Evolutionary conservation across 2,329 filamentous ascomycete species (phyloP).

Genomic region (Juglanconis sp.): DNA sequence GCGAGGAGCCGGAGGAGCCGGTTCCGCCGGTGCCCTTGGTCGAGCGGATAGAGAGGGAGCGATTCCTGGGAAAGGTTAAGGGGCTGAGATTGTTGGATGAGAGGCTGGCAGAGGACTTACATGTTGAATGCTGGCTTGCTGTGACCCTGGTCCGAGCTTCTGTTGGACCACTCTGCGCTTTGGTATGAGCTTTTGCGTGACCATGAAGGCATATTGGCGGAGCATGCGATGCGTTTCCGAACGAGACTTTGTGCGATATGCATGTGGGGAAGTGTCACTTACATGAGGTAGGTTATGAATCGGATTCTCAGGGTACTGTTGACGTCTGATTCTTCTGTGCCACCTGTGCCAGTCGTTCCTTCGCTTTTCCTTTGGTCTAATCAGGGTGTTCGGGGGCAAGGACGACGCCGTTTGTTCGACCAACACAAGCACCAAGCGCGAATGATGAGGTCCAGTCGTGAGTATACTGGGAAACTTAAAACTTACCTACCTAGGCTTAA

Average conservation of each 20-base stretch:
- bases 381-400: neutral
- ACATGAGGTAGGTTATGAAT: constrained; percentile 12
- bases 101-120: neutral
- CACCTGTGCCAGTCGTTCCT: too few species aligned
- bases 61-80: constrained; percentile 52
- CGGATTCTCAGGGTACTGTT: too few species aligned
- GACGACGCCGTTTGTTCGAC: neutral
- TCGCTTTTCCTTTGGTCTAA: neutral
- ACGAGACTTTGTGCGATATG: neutral
- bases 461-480: too few species aligned
- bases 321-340: neutral
- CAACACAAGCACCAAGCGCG: too few species aligned
- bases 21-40: constrained; percentile 47
- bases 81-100: neutral
- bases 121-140: constrained; percentile 5
- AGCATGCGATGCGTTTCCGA: neutral
- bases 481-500: too few species aligned
- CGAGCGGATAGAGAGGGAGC: constrained; percentile 70
- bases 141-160: constrained; percentile 8
- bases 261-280: constrained; percentile 13
- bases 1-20: constrained; percentile 31
- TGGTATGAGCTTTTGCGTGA: constrained; percentile 18
- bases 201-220: constrained; percentile 11
- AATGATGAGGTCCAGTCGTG: too few species aligned
- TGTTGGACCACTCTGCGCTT: constrained; percentile 16